Conservation (phyloP, 1,139 yeast genomes). For the Wickerhamomyces sp. region DNA sequence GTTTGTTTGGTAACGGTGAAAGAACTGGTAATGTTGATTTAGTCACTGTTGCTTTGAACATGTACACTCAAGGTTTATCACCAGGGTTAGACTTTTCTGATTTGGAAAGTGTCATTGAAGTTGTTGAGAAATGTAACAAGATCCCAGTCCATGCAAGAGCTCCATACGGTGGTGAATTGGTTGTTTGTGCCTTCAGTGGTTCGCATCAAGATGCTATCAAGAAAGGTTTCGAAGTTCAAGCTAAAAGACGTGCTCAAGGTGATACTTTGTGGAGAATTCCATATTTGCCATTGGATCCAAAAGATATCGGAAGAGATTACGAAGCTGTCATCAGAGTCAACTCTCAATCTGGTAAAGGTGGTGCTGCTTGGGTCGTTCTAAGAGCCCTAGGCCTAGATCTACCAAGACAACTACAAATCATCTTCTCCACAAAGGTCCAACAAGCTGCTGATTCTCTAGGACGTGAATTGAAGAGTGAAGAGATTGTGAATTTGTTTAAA, state of each 20-base stretch:
- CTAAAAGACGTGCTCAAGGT: constrained; percentile 40
- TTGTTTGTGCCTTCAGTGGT: constrained; percentile 94
- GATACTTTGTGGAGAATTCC: constrained; percentile 75
- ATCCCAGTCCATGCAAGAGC: constrained; percentile 91
- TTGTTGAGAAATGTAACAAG: constrained; percentile 91
- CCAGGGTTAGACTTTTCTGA: constrained; percentile 89
- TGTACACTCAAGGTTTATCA: constrained; percentile 89
- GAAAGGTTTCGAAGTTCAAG: constrained; percentile 77
- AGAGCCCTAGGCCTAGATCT: constrained; percentile 84
- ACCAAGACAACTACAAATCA: constrained; percentile 89
- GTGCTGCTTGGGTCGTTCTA: constrained; percentile 95
- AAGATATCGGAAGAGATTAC: constrained; percentile 92
- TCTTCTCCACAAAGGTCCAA: constrained; percentile 83
- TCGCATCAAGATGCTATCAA: constrained; percentile 98
- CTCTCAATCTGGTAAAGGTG: constrained; percentile 98
- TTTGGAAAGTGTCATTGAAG: constrained; percentile 71
- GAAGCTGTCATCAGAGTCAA: constrained; percentile 98
- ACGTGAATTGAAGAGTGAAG: constrained; percentile 74
- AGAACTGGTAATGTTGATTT: constrained; percentile 97
- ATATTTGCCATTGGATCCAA: constrained; percentile 92
- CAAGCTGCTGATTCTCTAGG: constrained; percentile 74
- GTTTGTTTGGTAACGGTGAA: constrained; percentile 96
- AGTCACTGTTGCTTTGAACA: constrained; percentile 85
- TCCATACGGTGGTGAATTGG: constrained; percentile 95
- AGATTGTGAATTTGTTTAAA: constrained; percentile 73